These are phyloP conservation scores for Kurtzmaniella cleridarum DNA, from an alignment of 805 yeast genomes.

Conservation along the genomic window DNA sequence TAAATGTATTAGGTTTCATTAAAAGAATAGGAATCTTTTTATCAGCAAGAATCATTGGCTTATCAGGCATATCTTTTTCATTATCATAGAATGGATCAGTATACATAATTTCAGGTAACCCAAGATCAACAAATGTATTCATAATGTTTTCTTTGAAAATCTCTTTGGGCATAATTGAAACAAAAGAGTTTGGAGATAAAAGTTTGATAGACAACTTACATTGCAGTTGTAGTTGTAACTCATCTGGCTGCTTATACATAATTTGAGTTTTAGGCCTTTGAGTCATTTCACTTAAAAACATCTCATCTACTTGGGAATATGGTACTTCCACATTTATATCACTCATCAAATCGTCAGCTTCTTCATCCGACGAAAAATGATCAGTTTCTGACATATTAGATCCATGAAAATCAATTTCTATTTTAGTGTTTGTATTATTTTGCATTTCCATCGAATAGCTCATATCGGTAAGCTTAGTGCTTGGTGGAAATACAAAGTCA, in stretches of 20 bases:
- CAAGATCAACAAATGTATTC: conserved; percentile 35
- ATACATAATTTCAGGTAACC: conserved; percentile 49
- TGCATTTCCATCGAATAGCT: no score
- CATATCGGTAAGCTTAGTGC: no score
- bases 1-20: background rate
- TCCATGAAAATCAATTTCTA: no score
- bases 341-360: no score
- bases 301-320: conserved; percentile 1
- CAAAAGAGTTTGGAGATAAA: background rate
- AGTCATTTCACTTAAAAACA: background rate
- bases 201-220: background rate
- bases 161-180: background rate
- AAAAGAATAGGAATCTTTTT: conserved; percentile 45
- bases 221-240: background rate
- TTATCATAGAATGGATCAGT: conserved; percentile 60
- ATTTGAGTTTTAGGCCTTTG: background rate
- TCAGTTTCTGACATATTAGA: no score
- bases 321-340: no score
- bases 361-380: no score
- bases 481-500: no score
- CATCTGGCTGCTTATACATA: background rate
- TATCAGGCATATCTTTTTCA: conserved; percentile 44
- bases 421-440: no score
- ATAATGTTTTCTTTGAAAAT: conserved; percentile 9
- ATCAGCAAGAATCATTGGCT: conserved; percentile 65